Evolutionary conservation across 257 asterid genomes (phyloP).

Genomic region (Phtheirospermum japonicum): DNA sequence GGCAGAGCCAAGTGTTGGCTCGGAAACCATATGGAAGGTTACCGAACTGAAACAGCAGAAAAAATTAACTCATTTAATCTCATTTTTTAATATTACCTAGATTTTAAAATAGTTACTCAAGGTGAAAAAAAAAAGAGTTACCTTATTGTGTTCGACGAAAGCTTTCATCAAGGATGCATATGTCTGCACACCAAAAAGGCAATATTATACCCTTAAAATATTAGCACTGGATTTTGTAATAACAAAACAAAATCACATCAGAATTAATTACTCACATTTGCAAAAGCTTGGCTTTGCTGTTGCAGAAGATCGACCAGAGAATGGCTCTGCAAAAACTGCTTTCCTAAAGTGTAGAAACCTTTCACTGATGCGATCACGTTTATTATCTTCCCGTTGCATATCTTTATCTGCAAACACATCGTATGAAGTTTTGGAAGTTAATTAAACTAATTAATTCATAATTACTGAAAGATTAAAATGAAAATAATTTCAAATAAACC

Average conservation of each 20-base stretch:
- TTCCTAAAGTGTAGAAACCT: slow-evolving; percentile 86
- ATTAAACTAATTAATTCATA: slow-evolving; percentile 2
- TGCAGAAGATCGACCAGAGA: slow-evolving; percentile 98
- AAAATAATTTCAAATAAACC: slow-evolving; percentile 8
- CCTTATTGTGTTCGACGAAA: slow-evolving; percentile 90
- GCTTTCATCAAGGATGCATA: slow-evolving; percentile 86
- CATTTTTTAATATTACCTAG: slow-evolving; percentile 28
- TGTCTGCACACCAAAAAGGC: slow-evolving; percentile 62
- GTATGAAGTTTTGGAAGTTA: slow-evolving; percentile 14
- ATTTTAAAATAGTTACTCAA: slow-evolving; percentile 23
- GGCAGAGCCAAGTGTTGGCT: slow-evolving; percentile 94
- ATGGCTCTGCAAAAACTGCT: slow-evolving; percentile 69
- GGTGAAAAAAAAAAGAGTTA: slow-evolving; percentile 33
- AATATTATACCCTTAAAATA: no score
- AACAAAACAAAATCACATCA: neutral
- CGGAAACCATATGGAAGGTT: slow-evolving; percentile 99
- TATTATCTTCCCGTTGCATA: slow-evolving; percentile 89
- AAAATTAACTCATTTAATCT: slow-evolving; percentile 29
- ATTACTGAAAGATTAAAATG: neutral
- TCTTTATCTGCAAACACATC: slow-evolving; percentile 69
- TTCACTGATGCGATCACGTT: slow-evolving; percentile 81
- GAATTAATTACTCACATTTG: slow-evolving; percentile 58
- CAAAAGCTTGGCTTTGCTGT: slow-evolving; percentile 97
- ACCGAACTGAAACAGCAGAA: slow-evolving; percentile 71
- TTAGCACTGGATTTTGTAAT: slow-evolving; percentile 10